These are phyloP conservation scores for Kalmanozyma brasiliensis DNA, from an alignment of 1,284 basidiomycete species.

Conservation along the genomic window DNA sequence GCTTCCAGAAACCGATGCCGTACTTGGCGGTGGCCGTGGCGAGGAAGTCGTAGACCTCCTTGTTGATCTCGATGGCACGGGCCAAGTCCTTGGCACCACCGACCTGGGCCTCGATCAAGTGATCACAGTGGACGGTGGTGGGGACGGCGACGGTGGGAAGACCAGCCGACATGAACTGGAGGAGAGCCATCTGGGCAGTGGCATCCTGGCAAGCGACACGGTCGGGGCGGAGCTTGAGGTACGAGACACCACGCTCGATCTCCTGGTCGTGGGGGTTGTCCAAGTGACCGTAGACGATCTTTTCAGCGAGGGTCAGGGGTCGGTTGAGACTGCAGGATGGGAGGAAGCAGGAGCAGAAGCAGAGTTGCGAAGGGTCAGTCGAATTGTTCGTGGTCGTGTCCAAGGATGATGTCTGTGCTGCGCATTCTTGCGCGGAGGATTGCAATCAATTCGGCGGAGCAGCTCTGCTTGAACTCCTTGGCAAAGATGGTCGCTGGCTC, in stretches of 20 bases:
- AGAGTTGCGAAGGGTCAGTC: constrained; percentile 10
- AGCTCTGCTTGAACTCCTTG: no score
- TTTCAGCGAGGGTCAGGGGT: constrained; percentile 65
- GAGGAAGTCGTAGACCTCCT: constrained; percentile 99
- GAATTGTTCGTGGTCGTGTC: constrained; percentile 2
- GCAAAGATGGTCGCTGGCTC: no score
- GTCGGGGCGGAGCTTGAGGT: constrained; percentile 68
- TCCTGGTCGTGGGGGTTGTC: constrained; percentile 67
- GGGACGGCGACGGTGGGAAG: constrained; percentile 87
- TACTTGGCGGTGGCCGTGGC: constrained; percentile 98
- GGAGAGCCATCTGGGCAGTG: constrained; percentile 98
- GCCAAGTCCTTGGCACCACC: constrained; percentile 93
- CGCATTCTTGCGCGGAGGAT: background rate
- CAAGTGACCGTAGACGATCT: constrained; percentile 68
- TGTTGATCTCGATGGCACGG: constrained; percentile 92
- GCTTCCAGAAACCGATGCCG: constrained; percentile 99
- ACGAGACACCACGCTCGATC: constrained; percentile 64
- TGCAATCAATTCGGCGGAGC: background rate
- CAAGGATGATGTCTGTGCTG: no score
- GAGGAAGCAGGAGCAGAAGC: background rate
- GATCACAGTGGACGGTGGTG: constrained; percentile 92
- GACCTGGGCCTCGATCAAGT: constrained; percentile 96
- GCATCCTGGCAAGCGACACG: constrained; percentile 99
- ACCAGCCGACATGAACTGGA: constrained; percentile 99
- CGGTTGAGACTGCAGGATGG: constrained; percentile 63